A percentile compares a stretch with the other conserved stretches of the same genome.
phyloP scores from a whole-genome alignment of 257 asterid genomes.

The Solanum sejunctum region DNA sequence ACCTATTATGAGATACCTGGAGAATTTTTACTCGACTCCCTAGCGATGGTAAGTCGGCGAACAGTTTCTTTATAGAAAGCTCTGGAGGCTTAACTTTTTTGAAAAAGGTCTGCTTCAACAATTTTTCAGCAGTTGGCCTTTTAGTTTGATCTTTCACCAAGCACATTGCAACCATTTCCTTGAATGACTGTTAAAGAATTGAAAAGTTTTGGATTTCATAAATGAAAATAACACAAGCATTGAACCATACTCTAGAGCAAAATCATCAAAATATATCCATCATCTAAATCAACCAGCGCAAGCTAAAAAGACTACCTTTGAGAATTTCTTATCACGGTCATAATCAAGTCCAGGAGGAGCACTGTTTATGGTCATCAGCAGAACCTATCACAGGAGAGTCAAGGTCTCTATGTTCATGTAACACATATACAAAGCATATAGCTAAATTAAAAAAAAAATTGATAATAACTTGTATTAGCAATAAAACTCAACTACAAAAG shows the following conservation, averaged over 20 bases:
- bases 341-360: constrained; percentile 99
- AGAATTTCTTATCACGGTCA: constrained; percentile 96
- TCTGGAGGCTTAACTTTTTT: constrained; percentile 89
- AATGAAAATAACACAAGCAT: background rate
- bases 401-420: background rate
- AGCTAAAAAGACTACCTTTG: constrained; percentile 51
- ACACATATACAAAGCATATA: background rate
- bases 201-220: background rate
- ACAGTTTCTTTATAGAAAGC: constrained; percentile 65
- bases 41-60: constrained; percentile 78
- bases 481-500: background rate
- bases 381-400: constrained; percentile 46
- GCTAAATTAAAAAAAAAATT: background rate
- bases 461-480: background rate
- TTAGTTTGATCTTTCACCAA: constrained; percentile 97
- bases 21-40: constrained; percentile 89
- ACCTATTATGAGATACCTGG: constrained; percentile 42
- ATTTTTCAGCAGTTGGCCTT: constrained; percentile 93
- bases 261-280: background rate
- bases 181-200: constrained; percentile 59
- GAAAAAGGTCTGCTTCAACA: constrained; percentile 86
- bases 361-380: constrained; percentile 93
- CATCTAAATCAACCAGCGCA: background rate
- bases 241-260: background rate
- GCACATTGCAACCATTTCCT: constrained; percentile 99